Evolutionary conservation across 208 protist genomes (phyloP).

Genomic region (Leishmania mexicana): DNA sequence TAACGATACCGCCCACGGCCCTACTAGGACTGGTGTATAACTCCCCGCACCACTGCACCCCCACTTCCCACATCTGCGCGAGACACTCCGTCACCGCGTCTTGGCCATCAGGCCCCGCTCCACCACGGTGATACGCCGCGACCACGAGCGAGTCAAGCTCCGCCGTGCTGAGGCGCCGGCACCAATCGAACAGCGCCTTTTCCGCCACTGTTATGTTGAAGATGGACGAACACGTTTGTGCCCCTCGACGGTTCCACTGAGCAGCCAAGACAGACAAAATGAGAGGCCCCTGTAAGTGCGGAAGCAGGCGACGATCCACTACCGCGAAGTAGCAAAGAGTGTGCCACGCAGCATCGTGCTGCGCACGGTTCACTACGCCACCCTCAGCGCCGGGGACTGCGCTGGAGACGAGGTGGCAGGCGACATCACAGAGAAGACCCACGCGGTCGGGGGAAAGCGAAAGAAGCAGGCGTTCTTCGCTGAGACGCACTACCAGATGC

Average conservation of each 20-base stretch:
- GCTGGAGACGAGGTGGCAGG: constrained; percentile 28
- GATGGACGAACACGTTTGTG: constrained; percentile 1
- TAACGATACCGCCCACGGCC: too few relatives aligned
- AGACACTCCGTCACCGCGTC: constrained; percentile 2
- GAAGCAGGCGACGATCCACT: constrained; percentile 6
- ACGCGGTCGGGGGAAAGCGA: constrained; percentile 8
- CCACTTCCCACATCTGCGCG: constrained; percentile 27
- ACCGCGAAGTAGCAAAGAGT: constrained; percentile 9
- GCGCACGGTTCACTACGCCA: constrained; percentile 21
- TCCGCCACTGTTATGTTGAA: constrained; percentile 16
- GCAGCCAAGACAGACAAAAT: constrained; percentile 13
- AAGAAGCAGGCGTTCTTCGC: constrained; percentile 9
- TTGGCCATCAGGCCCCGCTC: background rate
- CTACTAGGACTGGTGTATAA: constrained; percentile 7
- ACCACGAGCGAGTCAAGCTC: constrained; percentile 8
- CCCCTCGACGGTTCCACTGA: constrained; percentile 9
- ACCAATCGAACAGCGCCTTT: constrained; percentile 19
- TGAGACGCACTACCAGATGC: constrained; percentile 22
- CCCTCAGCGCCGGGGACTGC: constrained; percentile 24
- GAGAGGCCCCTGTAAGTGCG: constrained; percentile 29
- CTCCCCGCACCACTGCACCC: constrained; percentile 26
- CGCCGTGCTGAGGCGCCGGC: background rate
- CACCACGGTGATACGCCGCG: constrained; percentile 9
- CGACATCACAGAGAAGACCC: constrained; percentile 23
- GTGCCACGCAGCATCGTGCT: constrained; percentile 29